phyloP scores from a whole-genome alignment of 768 basidiomycete species.

The Ramaria sp. region DNA sequence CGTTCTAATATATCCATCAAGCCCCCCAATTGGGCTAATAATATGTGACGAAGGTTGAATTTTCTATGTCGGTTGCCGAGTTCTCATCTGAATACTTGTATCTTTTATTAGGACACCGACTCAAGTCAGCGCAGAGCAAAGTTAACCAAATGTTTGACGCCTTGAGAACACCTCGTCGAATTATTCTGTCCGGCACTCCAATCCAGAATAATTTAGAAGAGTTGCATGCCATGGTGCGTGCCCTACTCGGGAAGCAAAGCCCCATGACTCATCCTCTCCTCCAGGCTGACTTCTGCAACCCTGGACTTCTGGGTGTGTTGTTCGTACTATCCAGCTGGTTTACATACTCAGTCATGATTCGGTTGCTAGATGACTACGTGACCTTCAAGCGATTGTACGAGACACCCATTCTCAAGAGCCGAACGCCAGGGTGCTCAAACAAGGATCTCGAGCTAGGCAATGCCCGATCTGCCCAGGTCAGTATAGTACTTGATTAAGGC shows the following conservation, averaged over 20 bases:
- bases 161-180: slow-evolving; percentile 61
- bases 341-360: neutral
- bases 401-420: slow-evolving; percentile 74
- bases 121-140: slow-evolving; percentile 89
- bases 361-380: slow-evolving; percentile 52
- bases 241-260: neutral
- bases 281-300: slow-evolving; percentile 90
- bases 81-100: neutral
- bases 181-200: slow-evolving; percentile 93
- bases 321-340: neutral
- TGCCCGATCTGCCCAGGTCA: slow-evolving; percentile 66
- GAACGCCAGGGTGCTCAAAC: slow-evolving; percentile 60
- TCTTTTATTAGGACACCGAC: slow-evolving; percentile 56
- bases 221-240: slow-evolving; percentile 87
- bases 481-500: neutral
- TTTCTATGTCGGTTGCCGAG: neutral
- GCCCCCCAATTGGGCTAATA: slow-evolving; percentile 86
- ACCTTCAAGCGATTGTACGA: slow-evolving; percentile 80
- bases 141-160: slow-evolving; percentile 79
- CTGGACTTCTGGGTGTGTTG: slow-evolving; percentile 65
- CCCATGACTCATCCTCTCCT: slow-evolving; percentile 1
- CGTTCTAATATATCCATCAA: slow-evolving; percentile 17
- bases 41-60: slow-evolving; percentile 85
- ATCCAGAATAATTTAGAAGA: slow-evolving; percentile 95
- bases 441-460: slow-evolving; percentile 73